phyloP scores from a whole-genome alignment of 345 rosid genomes.

The Atalantia buxifolia region DNA sequence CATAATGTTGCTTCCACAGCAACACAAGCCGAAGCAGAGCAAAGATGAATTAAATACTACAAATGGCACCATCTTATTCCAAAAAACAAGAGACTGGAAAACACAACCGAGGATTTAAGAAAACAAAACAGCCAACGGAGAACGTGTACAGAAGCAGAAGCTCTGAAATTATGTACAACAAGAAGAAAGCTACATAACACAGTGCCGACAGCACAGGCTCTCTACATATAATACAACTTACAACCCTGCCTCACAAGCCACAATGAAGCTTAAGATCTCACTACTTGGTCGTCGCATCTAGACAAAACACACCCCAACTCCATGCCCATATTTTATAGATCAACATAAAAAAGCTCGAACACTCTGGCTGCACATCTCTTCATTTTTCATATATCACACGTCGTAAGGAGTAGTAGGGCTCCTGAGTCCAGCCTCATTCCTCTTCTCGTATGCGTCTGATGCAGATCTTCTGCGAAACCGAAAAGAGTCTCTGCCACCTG shows the following conservation, averaged over 20 bases:
- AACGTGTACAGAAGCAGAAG: not conserved
- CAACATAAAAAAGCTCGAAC: not conserved
- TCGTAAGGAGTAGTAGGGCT: slow-evolving; percentile 77
- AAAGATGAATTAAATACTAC: not conserved
- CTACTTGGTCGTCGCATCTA: not conserved
- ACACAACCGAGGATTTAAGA: not conserved
- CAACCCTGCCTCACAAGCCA: not conserved
- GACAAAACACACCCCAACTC: not conserved
- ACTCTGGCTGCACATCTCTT: not conserved
- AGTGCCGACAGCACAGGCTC: not conserved
- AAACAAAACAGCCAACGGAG: not conserved
- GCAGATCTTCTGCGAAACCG: slow-evolving; percentile 77
- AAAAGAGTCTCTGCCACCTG: slow-evolving; percentile 56
- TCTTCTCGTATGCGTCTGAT: slow-evolving; percentile 75
- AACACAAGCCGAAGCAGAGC: not conserved
- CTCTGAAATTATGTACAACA: not conserved
- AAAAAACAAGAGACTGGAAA: no score
- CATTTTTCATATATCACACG: slow-evolving; percentile 53
- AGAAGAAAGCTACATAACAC: not conserved
- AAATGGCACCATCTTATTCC: not conserved
- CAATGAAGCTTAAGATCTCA: not conserved
- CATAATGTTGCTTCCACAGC: not conserved
- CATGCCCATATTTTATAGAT: not conserved
- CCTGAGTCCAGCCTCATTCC: slow-evolving; percentile 60
- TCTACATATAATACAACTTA: not conserved